A percentile compares a stretch with the other conserved stretches of the same genome.
Evolutionary conservation across 495 filamentous ascomycete species (phyloP).

Genomic region (Daldinia grandis): DNA sequence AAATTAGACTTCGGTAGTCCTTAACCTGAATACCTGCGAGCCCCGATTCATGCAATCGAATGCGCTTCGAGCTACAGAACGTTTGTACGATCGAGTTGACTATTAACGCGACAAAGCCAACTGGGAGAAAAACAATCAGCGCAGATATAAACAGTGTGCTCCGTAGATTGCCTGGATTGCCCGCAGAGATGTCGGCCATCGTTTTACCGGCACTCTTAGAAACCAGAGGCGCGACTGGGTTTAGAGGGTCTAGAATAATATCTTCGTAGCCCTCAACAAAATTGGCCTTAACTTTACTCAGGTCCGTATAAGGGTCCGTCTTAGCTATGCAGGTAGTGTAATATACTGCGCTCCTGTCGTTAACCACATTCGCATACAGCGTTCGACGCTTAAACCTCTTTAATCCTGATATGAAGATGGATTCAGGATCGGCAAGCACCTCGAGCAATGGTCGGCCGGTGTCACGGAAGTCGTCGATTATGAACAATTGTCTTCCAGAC

Average conservation of each 20-base stretch:
- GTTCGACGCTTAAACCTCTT: constrained; percentile 74
- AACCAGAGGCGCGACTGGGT: constrained; percentile 63
- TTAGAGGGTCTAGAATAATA: constrained; percentile 75
- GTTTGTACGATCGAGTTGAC: constrained; percentile 80
- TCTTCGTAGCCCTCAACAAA: constrained; percentile 77
- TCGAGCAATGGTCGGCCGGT: constrained; percentile 80
- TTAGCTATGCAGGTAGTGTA: constrained; percentile 82
- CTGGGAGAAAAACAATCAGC: constrained; percentile 70
- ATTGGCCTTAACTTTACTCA: constrained; percentile 71
- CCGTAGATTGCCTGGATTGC: constrained; percentile 40
- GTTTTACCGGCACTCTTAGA: constrained; percentile 41
- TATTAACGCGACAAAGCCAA: constrained; percentile 74
- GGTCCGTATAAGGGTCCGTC: constrained; percentile 76
- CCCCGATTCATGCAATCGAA: constrained; percentile 77
- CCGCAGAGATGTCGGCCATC: constrained; percentile 33
- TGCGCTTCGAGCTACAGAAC: constrained; percentile 72
- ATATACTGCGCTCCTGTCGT: constrained; percentile 80
- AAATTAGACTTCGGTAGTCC: constrained; percentile 77
- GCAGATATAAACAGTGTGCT: constrained; percentile 67
- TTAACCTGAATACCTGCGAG: constrained; percentile 67
- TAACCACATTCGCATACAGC: constrained; percentile 84
- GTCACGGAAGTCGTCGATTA: constrained; percentile 83
- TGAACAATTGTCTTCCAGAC: constrained; percentile 88
- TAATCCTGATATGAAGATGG: constrained; percentile 85
- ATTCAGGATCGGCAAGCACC: constrained; percentile 81